Conservation (phyloP, 2,329 filamentous ascomycete genomes). For the Niveomyces coronatus region DNA sequence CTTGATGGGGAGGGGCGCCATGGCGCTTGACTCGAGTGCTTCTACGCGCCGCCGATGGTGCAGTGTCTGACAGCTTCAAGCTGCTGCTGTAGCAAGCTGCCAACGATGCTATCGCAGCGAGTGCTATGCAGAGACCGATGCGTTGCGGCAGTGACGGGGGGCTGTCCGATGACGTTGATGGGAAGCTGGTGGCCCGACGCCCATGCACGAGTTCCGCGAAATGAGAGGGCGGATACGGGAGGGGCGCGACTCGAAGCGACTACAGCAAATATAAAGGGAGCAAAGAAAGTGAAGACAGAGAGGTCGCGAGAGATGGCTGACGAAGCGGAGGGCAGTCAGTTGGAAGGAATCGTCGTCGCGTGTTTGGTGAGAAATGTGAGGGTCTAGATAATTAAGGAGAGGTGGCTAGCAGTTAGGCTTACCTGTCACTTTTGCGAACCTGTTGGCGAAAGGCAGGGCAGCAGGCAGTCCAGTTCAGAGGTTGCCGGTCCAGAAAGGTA, state of each 20-base stretch:
- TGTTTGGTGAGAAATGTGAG: constrained; percentile 7
- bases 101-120: background rate
- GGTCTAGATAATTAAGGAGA: constrained; percentile 10
- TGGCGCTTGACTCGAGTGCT: constrained; percentile 23
- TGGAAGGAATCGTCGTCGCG: constrained; percentile 12
- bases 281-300: constrained; percentile 3
- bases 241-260: constrained; percentile 4
- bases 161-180: constrained; percentile 9
- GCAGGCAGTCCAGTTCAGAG: background rate
- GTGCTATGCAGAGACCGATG: background rate
- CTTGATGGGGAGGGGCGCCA: constrained; percentile 76
- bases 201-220: constrained; percentile 9
- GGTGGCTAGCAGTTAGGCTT: constrained; percentile 7
- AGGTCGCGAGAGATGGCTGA: constrained; percentile 5
- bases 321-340: constrained; percentile 2
- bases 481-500: background rate
- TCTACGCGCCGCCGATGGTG: background rate
- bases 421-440: constrained; percentile 9
- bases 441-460: too few relatives aligned
- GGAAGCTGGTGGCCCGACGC: constrained; percentile 9
- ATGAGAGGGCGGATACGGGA: too few relatives aligned
- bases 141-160: background rate
- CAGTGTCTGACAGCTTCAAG: background rate
- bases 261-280: constrained; percentile 1
- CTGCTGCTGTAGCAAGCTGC: constrained; percentile 7